phyloP scores from a whole-genome alignment of 2,329 filamentous ascomycete genomes.

The Pseudogymnoascus sp. region DNA sequence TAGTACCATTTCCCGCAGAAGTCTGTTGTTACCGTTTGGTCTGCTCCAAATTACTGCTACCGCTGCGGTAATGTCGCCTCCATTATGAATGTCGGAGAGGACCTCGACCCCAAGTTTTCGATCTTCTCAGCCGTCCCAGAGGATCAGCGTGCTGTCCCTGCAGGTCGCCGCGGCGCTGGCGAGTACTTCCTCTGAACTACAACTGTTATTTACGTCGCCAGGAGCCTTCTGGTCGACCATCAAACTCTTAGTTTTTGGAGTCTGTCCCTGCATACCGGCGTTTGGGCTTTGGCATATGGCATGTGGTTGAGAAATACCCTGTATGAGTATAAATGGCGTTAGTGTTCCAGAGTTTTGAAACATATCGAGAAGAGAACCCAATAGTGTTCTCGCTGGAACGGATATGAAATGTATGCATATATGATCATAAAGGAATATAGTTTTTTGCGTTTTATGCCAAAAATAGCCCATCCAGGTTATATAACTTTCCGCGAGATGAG shows the following conservation, averaged over 20 bases:
- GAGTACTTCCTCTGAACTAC: slow-evolving; percentile 57
- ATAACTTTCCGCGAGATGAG: not conserved
- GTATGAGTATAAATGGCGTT: slow-evolving; percentile 9
- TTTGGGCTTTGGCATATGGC: slow-evolving; percentile 9
- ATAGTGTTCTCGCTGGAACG: not conserved
- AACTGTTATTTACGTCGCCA: slow-evolving; percentile 3
- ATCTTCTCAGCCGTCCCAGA: slow-evolving; percentile 88
- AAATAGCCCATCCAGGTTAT: not conserved
- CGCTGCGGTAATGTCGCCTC: slow-evolving; percentile 50
- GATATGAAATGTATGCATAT: slow-evolving; percentile 6
- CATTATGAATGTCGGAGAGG: slow-evolving; percentile 83
- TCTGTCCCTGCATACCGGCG: slow-evolving; percentile 7
- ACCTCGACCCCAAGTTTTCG: slow-evolving; percentile 83
- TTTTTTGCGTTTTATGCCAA: not conserved
- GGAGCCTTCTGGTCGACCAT: slow-evolving; percentile 5
- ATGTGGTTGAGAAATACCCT: slow-evolving; percentile 9
- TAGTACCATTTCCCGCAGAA: slow-evolving; percentile 91
- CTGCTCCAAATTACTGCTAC: slow-evolving; percentile 39
- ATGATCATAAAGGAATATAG: slow-evolving; percentile 6
- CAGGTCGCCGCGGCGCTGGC: slow-evolving; percentile 56
- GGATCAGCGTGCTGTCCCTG: slow-evolving; percentile 70
- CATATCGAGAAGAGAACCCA: not conserved
- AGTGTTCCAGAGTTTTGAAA: not conserved
- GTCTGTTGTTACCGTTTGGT: slow-evolving; percentile 76
- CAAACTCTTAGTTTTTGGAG: not conserved